Base-by-base conservation (phyloP, 164 flowering plant species). In the Kingdonia uniflora region DNA sequence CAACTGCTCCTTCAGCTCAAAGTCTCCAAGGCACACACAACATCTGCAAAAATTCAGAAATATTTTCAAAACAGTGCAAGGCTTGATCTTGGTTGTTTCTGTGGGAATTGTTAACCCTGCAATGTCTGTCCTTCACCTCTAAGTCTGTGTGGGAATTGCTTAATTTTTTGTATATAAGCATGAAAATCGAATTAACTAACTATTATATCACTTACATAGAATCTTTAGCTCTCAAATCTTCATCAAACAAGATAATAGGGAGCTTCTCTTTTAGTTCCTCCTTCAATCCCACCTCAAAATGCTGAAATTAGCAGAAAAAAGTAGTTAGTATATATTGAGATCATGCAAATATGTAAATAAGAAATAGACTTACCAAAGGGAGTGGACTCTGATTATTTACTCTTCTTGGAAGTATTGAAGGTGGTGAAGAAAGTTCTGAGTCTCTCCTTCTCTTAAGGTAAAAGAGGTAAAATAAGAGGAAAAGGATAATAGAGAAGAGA, bases 21-120 rank as follows among this genome's bases (percentile, higher is more conserved):
- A 90, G 49, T 90, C 97, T 58, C 88, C 94, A 63, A 90, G 68
- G 60, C 97, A 90, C 11, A 86, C 94, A 57, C 95, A 79, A 49
- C 97, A 86, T 55, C 97, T 84, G 76, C 37, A 47, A 35, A 21
- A 11, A 10, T 5, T 14, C 5, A 16, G 44, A 2, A 10, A 4
- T 10, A 14, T 41, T 41, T 29, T 29, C 35, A 29, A 8, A 29
- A 3, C 35, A 29, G 8, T 29, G 35, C 35, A 3, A 29, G 35
- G 8, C 35, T 29, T n/a, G 8, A 29, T 29, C 35, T 8, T 29
- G 35, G 8, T 29, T 29, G 8, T 29, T 29, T 3, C 35, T n/a
- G n/a, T n/a, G n/a, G n/a, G n/a, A n/a, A n/a, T n/a, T n/a, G n/a
- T n/a, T n/a, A n/a, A n/a, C n/a, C n/a, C n/a, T n/a, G n/a, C n/a